Evolutionary conservation across 805 yeast species (phyloP).

Genomic region (Nematodospora valgi): DNA sequence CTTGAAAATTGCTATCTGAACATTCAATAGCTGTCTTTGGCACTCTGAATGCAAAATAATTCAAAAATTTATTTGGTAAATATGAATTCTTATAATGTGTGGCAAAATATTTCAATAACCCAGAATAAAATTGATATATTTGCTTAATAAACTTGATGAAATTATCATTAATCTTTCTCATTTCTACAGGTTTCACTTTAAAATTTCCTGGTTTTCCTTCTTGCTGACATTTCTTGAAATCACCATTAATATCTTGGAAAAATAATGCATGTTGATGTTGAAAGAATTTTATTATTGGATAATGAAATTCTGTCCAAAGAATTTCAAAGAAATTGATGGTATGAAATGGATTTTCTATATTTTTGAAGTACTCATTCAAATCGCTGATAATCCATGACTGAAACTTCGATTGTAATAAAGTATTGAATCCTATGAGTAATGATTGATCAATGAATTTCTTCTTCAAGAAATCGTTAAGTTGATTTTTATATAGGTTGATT

Average conservation of each 20-base stretch:
- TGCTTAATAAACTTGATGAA: conserved; percentile 48
- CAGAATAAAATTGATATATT: conserved; percentile 46
- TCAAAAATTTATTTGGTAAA: conserved; percentile 29
- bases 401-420: conserved; percentile 47
- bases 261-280: conserved; percentile 35
- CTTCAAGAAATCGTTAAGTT: conserved; percentile 16
- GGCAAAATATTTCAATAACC: conserved; percentile 38
- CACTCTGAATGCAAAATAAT: conserved; percentile 14
- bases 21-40: conserved; percentile 11
- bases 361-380: conserved; percentile 28
- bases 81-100: conserved; percentile 34
- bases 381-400: conserved; percentile 36
- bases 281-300: conserved; percentile 61
- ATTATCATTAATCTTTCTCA: conserved; percentile 52
- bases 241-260: conserved; percentile 14
- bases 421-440: conserved; percentile 46
- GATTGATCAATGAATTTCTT: conserved; percentile 36
- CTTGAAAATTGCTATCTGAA: conserved; percentile 18
- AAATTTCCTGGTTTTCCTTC: conserved; percentile 14
- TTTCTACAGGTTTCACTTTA: conserved; percentile 45
- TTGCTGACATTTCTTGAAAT: conserved; percentile 16
- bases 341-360: conserved; percentile 28
- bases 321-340: conserved; percentile 37
- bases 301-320: conserved; percentile 61
- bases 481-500: conserved; percentile 15